These are phyloP conservation scores for Penicillium cosmopolitanum DNA, from an alignment of 495 filamentous ascomycete genomes.

Conservation along the genomic window DNA sequence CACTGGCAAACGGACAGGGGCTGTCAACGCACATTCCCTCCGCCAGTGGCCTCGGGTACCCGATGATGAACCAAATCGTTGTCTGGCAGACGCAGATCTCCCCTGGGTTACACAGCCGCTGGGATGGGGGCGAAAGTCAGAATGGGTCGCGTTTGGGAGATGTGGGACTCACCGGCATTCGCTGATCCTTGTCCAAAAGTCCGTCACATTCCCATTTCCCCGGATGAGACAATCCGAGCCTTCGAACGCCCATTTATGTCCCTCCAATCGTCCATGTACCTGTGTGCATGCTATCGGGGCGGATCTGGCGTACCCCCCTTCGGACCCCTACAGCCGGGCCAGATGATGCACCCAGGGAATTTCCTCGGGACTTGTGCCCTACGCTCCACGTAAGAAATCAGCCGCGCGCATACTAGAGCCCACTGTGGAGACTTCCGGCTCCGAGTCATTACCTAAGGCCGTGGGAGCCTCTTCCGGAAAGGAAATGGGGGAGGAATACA, in stretches of 20 bases:
- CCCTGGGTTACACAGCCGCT: slow-evolving; percentile 23
- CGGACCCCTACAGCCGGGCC: not conserved
- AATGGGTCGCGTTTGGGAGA: slow-evolving; percentile 16
- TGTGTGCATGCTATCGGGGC: not conserved
- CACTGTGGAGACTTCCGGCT: slow-evolving; percentile 27
- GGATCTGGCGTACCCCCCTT: not conserved
- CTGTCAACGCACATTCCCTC: not conserved
- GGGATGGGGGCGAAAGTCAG: slow-evolving; percentile 4
- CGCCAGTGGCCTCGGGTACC: slow-evolving; percentile 8
- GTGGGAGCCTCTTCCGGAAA: not conserved
- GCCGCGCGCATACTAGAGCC: slow-evolving; percentile 32
- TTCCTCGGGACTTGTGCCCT: slow-evolving; percentile 13
- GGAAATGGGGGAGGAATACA: not conserved
- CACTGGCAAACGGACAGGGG: slow-evolving; percentile 5
- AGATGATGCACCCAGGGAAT: slow-evolving; percentile 8
- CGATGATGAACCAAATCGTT: slow-evolving; percentile 7
- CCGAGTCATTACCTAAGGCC: slow-evolving; percentile 2
- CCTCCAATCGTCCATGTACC: not conserved
- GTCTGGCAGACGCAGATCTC: slow-evolving; percentile 9
- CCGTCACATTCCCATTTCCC: slow-evolving; percentile 10
- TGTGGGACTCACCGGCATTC: slow-evolving; percentile 8
- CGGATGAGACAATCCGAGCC: slow-evolving; percentile 12
- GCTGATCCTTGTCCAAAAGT: slow-evolving; percentile 9
- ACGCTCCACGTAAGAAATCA: slow-evolving; percentile 20
- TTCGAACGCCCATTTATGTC: slow-evolving; percentile 8